phyloP scores from a whole-genome alignment of 257 asterid species.

The Anisodus acutangulus region DNA sequence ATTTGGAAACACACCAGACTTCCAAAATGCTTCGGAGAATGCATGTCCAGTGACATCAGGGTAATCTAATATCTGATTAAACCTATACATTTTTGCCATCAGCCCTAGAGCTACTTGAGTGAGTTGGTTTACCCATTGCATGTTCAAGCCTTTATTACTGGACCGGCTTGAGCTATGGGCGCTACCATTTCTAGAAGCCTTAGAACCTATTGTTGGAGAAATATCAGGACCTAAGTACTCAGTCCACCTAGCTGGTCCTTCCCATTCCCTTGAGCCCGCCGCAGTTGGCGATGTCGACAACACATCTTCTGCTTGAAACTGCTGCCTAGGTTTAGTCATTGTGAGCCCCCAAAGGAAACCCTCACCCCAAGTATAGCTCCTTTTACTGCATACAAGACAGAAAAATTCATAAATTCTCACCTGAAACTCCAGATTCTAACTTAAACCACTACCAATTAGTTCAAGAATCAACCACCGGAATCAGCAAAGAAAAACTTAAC shows the following conservation, averaged over 20 bases:
- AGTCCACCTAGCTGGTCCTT: slow-evolving; percentile 91
- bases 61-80: slow-evolving; percentile 92
- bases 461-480: neutral
- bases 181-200: slow-evolving; percentile 54
- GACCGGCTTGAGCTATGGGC: slow-evolving; percentile 58
- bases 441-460: neutral
- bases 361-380: slow-evolving; percentile 35
- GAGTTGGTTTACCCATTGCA: slow-evolving; percentile 98
- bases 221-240: slow-evolving; percentile 88
- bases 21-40: slow-evolving; percentile 94
- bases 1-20: slow-evolving; percentile 91
- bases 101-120: slow-evolving; percentile 95
- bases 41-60: slow-evolving; percentile 80
- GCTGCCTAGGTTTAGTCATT: slow-evolving; percentile 78
- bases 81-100: slow-evolving; percentile 93
- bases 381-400: slow-evolving; percentile 44
- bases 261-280: slow-evolving; percentile 79
- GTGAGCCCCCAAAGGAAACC: slow-evolving; percentile 40
- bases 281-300: slow-evolving; percentile 63
- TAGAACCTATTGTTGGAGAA: slow-evolving; percentile 44
- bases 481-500: neutral
- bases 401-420: neutral
- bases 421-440: neutral
- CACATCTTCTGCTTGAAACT: slow-evolving; percentile 69
- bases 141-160: slow-evolving; percentile 82